phyloP scores from a whole-genome alignment of 768 basidiomycete genomes.

The Suillus variegatus region DNA sequence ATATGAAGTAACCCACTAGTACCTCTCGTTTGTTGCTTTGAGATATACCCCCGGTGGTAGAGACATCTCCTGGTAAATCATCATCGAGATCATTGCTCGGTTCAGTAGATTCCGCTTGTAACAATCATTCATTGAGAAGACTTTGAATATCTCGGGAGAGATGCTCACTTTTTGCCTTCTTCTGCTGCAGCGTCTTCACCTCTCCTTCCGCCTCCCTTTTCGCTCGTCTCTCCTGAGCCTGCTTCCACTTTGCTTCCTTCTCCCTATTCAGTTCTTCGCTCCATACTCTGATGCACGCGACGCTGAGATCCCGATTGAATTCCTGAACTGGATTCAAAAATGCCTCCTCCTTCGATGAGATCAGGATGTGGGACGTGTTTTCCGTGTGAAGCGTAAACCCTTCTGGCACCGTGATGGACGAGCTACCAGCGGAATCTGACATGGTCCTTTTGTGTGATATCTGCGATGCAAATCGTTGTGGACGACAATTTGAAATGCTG shows the following conservation, averaged over 20 bases:
- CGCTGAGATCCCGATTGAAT: constrained; percentile 93
- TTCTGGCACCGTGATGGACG: constrained; percentile 54
- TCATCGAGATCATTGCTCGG: not conserved
- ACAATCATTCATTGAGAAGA: not conserved
- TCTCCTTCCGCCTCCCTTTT: constrained; percentile 24
- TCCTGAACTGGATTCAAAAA: constrained; percentile 98
- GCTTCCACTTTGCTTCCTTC: constrained; percentile 64
- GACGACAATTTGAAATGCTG: not conserved
- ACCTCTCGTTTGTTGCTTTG: constrained; percentile 22
- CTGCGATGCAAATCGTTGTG: not conserved
- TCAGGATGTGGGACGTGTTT: constrained; percentile 78
- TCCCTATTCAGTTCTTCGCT: constrained; percentile 66
- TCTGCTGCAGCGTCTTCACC: constrained; percentile 26
- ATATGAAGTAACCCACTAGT: constrained; percentile 15
- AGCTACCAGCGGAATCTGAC: not conserved
- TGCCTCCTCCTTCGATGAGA: constrained; percentile 70
- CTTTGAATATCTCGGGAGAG: not conserved
- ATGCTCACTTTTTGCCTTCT: constrained; percentile 47
- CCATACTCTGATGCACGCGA: constrained; percentile 90
- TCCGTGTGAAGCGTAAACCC: constrained; percentile 81
- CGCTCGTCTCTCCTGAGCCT: constrained; percentile 49
- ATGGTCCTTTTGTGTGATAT: constrained; percentile 4
- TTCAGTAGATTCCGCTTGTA: not conserved
- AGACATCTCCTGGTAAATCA: not conserved
- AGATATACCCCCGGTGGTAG: not conserved